Conservation (phyloP, 495 filamentous ascomycete species). For the Penicillium maclennaniae region DNA sequence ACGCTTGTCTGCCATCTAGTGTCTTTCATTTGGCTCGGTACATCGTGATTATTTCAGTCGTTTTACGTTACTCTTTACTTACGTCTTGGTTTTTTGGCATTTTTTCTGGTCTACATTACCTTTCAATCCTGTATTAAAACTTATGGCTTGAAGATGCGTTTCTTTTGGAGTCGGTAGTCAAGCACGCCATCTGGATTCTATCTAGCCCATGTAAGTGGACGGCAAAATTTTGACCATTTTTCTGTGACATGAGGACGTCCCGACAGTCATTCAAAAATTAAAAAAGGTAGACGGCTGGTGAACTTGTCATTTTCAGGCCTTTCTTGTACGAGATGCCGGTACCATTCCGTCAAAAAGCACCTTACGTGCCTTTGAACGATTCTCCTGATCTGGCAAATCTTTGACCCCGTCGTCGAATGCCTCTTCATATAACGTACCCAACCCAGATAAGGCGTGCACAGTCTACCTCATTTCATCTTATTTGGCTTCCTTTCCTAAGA, state of each 20-base stretch:
- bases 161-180: slow-evolving; percentile 6
- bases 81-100: neutral
- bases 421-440: too few species aligned
- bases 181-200: slow-evolving; percentile 6
- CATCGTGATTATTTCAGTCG: slow-evolving; percentile 2
- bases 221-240: neutral
- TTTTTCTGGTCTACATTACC: neutral
- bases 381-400: too few species aligned
- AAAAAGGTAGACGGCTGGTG: too few species aligned
- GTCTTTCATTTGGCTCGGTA: slow-evolving; percentile 10
- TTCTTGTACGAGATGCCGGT: too few species aligned
- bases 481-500: too few species aligned
- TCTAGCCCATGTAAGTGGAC: neutral
- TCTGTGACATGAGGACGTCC: neutral
- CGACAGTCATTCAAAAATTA: too few species aligned
- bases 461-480: too few species aligned
- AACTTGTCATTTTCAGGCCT: too few species aligned
- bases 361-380: too few species aligned
- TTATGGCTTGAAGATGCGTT: slow-evolving; percentile 6
- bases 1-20: slow-evolving; percentile 5
- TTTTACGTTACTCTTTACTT: neutral
- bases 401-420: too few species aligned
- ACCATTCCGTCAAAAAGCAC: too few species aligned
- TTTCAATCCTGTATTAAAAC: slow-evolving; percentile 13
- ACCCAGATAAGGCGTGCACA: too few species aligned